phyloP scores from a whole-genome alignment of 768 basidiomycete species.

The Candolleomyces efflorescens region DNA sequence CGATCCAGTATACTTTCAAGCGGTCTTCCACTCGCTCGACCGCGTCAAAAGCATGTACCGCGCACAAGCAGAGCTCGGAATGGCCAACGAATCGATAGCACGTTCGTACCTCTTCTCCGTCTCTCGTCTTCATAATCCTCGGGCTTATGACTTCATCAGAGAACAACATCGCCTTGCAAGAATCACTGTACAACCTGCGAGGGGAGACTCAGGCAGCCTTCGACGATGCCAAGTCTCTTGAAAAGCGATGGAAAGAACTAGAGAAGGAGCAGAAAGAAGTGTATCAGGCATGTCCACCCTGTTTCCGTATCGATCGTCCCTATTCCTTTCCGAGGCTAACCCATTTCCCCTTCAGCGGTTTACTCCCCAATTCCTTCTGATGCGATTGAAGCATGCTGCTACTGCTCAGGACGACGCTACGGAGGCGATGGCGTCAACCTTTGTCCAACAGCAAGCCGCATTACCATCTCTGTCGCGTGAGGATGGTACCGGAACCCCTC shows the following conservation, averaged over 20 bases:
- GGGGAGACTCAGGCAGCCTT: constrained; percentile 85
- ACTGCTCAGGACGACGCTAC: constrained; percentile 89
- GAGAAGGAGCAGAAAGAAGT: constrained; percentile 86
- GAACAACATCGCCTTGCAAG: constrained; percentile 72
- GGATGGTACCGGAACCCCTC: constrained; percentile 30
- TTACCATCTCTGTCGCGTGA: constrained; percentile 23
- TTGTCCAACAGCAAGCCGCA: constrained; percentile 59
- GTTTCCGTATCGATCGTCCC: neutral
- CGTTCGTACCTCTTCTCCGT: constrained; percentile 44
- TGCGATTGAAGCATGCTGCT: constrained; percentile 83
- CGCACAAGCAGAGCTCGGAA: constrained; percentile 72
- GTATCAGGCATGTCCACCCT: constrained; percentile 63
- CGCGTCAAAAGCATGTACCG: constrained; percentile 72
- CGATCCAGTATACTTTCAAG: constrained; percentile 83
- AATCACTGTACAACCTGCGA: constrained; percentile 69
- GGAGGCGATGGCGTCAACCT: constrained; percentile 78
- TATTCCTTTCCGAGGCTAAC: neutral
- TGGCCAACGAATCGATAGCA: constrained; percentile 84
- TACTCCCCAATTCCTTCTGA: constrained; percentile 80
- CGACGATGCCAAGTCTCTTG: constrained; percentile 78
- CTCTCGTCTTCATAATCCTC: neutral
- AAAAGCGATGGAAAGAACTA: constrained; percentile 79
- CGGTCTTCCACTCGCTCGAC: constrained; percentile 76
- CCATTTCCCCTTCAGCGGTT: constrained; percentile 55
- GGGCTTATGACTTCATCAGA: constrained; percentile 35